These are phyloP conservation scores for Epichloe festucae DNA, from an alignment of 2,329 filamentous ascomycete genomes.

Conservation along the genomic window DNA sequence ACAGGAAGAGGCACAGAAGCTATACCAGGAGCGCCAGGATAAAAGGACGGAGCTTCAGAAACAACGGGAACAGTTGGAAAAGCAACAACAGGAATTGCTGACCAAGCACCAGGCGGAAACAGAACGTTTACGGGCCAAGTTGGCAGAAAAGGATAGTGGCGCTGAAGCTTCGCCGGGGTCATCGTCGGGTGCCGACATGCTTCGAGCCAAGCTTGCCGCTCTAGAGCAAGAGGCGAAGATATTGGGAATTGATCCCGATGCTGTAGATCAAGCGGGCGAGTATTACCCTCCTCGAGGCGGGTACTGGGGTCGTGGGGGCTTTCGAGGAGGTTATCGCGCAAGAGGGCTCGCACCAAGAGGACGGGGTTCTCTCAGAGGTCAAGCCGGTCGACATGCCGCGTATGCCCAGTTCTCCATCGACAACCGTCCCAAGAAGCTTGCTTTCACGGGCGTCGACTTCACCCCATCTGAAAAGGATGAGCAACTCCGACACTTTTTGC, in stretches of 20 bases:
- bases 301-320: conserved; percentile 23
- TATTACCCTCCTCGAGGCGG: conserved; percentile 21
- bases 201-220: conserved; percentile 61
- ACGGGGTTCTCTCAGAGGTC: conserved; percentile 28
- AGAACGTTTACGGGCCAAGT: conserved; percentile 47
- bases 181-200: conserved; percentile 44
- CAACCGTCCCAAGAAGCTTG: conserved; percentile 58
- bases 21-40: conserved; percentile 50
- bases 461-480: conserved; percentile 52
- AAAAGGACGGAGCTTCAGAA: conserved; percentile 51
- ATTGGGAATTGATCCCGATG: conserved; percentile 52
- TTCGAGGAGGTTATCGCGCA: conserved; percentile 21
- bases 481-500: conserved; percentile 54
- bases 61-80: conserved; percentile 50
- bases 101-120: conserved; percentile 54
- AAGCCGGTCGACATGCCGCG: conserved; percentile 36
- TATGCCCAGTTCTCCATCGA: conserved; percentile 58
- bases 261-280: conserved; percentile 28
- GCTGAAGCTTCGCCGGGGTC: conserved; percentile 15
- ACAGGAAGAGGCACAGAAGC: conserved; percentile 60
- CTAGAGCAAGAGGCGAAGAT: conserved; percentile 60
- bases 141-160: conserved; percentile 20
- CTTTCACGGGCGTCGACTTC: conserved; percentile 50
- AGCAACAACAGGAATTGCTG: conserved; percentile 47
- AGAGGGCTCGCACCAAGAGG: conserved; percentile 22